Evolutionary conservation across 305 asterid genomes (phyloP), one percentile per base, ranked within the genome.

Genomic region (Monarda citriodora): DNA sequence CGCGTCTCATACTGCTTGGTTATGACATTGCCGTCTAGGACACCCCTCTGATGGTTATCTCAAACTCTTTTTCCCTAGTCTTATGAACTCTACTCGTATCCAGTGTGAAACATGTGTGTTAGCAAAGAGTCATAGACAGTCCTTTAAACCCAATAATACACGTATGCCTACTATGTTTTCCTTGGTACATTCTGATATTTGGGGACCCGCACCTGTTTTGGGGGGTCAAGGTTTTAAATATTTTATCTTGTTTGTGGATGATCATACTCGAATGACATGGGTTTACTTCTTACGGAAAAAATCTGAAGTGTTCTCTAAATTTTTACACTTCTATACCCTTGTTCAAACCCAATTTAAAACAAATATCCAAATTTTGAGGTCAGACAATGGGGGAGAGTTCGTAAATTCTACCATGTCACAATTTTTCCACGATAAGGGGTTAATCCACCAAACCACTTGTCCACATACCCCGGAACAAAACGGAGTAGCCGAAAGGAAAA

Each of bases 241-340:
- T 53, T 63, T 52, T 11, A 0, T 63, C 1, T 26, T 54, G 12
- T 63, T 63, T 9, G 53, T 54, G 5, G 68, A 63, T 23, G 68
- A 63, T 13, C 29, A 29, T 18, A 13, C 68, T 7, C 40, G 53
- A 1, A 63, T 51, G 60, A 51, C 60, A 4, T 63, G 68, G 52
- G 37, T 51, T 22, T 63, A 63, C 40, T 63, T 52, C 7, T 26
- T 52, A 5, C 37, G 12, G 1, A 20, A 52, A 5, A 52, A 52
- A 14, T 26, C 18, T 5, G 56, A 52, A 12, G 56, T 52, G 13
- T 52, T 2, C 7, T 25, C 37, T 0, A 52, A 25, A 14, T 23
- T 23, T 5, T 7, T 9, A 7, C 53, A 42, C 17, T 42, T 42
- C 16, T 42, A 42, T 7, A 42, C 17, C 1, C 15, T 42, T 20